Conservation (phyloP, 2,329 filamentous ascomycete genomes). For the Colletotrichum sp. region DNA sequence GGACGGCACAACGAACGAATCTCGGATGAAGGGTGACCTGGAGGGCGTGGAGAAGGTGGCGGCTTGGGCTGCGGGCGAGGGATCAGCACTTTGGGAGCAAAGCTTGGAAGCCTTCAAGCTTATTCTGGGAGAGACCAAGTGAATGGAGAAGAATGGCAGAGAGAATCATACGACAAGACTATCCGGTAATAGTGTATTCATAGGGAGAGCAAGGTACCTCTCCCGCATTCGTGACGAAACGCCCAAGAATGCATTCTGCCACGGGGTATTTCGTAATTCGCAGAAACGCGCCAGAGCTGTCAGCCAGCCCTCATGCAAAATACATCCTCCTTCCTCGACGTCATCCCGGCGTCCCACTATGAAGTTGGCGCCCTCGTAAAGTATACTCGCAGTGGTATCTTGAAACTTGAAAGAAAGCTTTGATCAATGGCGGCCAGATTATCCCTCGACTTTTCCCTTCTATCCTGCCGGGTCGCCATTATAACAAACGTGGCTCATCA, state of each 20-base stretch:
- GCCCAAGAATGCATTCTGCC: slow-evolving; percentile 15
- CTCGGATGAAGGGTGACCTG: slow-evolving; percentile 56
- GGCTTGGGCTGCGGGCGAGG: slow-evolving; percentile 47
- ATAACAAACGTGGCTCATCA: not conserved
- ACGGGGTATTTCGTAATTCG: slow-evolving; percentile 7
- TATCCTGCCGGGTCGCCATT: not conserved
- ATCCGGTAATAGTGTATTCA: not conserved
- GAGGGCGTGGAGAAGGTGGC: slow-evolving; percentile 45
- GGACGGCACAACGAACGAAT: slow-evolving; percentile 49
- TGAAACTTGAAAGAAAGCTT: not conserved
- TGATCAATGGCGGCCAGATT: not conserved
- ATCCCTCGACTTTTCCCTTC: not conserved
- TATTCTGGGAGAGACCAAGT: not conserved
- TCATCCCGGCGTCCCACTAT: not conserved
- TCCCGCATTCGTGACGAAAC: not conserved
- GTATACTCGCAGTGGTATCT: slow-evolving; percentile 17
- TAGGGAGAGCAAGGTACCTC: not conserved
- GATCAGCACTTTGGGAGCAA: slow-evolving; percentile 50
- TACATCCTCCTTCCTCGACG: not conserved
- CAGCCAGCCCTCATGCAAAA: not conserved
- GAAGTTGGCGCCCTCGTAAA: not conserved
- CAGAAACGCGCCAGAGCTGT: not conserved
- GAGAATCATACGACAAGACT: not conserved
- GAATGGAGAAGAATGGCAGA: not conserved
- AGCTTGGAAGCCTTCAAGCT: slow-evolving; percentile 53